phyloP scores from a whole-genome alignment of 2,329 filamentous ascomycete genomes.

The Fusarium oligoseptatum region DNA sequence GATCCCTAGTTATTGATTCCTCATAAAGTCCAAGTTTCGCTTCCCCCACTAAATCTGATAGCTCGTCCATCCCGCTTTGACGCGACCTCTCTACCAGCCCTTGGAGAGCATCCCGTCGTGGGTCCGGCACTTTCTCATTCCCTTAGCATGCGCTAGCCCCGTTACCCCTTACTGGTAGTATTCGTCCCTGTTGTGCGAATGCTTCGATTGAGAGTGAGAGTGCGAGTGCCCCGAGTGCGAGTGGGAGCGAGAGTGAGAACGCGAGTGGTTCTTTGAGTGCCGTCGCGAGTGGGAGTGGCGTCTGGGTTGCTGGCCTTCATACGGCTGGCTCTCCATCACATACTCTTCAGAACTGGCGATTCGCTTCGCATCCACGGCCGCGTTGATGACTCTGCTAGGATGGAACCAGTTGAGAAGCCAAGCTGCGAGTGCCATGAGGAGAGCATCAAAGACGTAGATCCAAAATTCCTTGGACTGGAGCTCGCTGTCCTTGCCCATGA shows the following conservation, averaged over 20 bases:
- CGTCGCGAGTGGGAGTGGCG: conserved; percentile 12
- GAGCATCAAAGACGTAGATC: conserved; percentile 55
- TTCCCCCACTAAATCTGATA: background rate
- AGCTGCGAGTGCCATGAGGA: conserved; percentile 50
- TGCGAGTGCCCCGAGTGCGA: conserved; percentile 5
- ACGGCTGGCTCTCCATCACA: conserved; percentile 41
- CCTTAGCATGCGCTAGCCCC: background rate
- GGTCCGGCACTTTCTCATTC: background rate
- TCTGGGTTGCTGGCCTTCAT: conserved; percentile 2
- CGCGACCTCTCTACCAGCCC: background rate
- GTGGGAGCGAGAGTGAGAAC: background rate
- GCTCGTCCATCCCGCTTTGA: background rate
- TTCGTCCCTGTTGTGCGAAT: conserved; percentile 9
- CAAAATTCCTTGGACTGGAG: conserved; percentile 52
- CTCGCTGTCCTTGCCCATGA: conserved; percentile 51
- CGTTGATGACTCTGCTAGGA: conserved; percentile 45
- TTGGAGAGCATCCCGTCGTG: background rate
- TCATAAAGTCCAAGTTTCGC: background rate
- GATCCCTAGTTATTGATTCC: background rate
- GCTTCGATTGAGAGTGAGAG: background rate
- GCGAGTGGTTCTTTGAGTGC: background rate
- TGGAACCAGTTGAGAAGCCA: conserved; percentile 47
- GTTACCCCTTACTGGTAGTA: conserved; percentile 16
- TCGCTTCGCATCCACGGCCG: conserved; percentile 30
- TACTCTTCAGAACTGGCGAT: conserved; percentile 43